Conservation (phyloP, 2,329 filamentous ascomycete species). For the Botrytis fragariae region DNA sequence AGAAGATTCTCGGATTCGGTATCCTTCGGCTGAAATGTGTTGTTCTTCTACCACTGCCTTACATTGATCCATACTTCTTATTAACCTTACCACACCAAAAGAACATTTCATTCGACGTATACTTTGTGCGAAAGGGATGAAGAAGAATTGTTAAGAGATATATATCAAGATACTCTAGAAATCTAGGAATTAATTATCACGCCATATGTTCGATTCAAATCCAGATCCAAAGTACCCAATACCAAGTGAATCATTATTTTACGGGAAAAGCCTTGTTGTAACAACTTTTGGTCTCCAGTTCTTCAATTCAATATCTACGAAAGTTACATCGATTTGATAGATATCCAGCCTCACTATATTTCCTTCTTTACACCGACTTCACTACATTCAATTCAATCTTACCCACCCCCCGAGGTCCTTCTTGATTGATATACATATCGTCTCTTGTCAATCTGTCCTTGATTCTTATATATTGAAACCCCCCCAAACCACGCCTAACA, state of each 20-base stretch:
- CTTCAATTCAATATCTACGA: not conserved
- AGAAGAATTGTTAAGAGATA: not conserved
- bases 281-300: not conserved
- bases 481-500: not conserved
- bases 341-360: constrained; percentile 1
- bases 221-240: not conserved
- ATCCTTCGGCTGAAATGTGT: not conserved
- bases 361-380: not conserved
- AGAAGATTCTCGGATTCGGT: not conserved
- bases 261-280: not conserved
- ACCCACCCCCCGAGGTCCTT: no score
- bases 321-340: not conserved
- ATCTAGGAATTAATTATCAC: not conserved
- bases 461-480: not conserved
- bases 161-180: not conserved
- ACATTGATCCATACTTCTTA: not conserved
- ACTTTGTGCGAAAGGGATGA: not conserved
- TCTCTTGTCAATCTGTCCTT: not conserved
- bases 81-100: not conserved
- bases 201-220: not conserved
- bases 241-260: not conserved
- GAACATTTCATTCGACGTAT: not conserved
- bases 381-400: not conserved
- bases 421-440: not conserved
- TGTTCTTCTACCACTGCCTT: not conserved